Conservation (phyloP, 768 basidiomycete species). For the Psilocybe sp. region DNA sequence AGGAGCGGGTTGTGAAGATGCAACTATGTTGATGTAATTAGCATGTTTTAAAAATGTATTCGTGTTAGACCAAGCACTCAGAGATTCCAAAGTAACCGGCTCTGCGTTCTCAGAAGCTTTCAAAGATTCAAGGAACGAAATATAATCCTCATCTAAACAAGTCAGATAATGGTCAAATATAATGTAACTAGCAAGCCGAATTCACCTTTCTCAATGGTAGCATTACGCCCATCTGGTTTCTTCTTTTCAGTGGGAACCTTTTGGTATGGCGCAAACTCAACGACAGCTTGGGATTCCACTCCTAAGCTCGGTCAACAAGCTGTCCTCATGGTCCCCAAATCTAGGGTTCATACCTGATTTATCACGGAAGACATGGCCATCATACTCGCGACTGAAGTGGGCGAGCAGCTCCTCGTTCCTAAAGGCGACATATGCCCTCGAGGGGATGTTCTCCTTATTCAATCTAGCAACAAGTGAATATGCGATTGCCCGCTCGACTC, state of each 20-base stretch:
- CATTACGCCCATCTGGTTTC: conserved; percentile 78
- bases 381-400: conserved; percentile 77
- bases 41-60: conserved; percentile 2
- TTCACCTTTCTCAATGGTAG: conserved; percentile 87
- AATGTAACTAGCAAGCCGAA: background rate
- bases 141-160: conserved; percentile 72
- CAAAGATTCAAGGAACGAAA: conserved; percentile 77
- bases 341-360: conserved; percentile 67
- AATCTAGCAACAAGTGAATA: conserved; percentile 40
- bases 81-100: conserved; percentile 58
- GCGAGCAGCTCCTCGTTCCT: conserved; percentile 69
- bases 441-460: conserved; percentile 82
- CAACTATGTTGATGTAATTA: conserved; percentile 45
- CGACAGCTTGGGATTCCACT: conserved; percentile 81
- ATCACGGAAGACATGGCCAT: conserved; percentile 90
- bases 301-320: conserved; percentile 44
- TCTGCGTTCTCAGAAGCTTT: conserved; percentile 49
- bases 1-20: conserved; percentile 55
- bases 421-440: conserved; percentile 92
- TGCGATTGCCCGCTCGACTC: background rate
- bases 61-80: conserved; percentile 35
- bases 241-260: conserved; percentile 73
- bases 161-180: background rate
- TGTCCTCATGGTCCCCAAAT: conserved; percentile 1
- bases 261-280: conserved; percentile 93